Conservation (phyloP, 495 filamentous ascomycete genomes). For the Xylaria scruposa region DNA sequence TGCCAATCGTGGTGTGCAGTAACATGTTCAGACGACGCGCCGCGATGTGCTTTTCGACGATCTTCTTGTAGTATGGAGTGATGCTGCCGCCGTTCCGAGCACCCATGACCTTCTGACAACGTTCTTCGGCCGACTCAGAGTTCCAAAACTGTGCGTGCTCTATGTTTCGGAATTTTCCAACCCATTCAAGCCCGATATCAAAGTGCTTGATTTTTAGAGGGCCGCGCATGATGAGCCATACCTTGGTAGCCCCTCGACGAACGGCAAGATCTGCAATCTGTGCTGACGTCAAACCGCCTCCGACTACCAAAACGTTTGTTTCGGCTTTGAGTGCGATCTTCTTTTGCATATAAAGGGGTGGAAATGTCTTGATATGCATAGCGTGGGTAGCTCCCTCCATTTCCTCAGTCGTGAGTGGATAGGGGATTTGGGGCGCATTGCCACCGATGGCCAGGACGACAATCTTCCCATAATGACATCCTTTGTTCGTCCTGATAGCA, state of each 20-base stretch:
- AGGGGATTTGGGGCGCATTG: constrained; percentile 58
- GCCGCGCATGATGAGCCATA: constrained; percentile 65
- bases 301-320: constrained; percentile 64
- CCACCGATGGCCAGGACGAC: constrained; percentile 67
- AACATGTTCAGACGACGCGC: constrained; percentile 54
- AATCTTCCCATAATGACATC: constrained; percentile 52
- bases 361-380: constrained; percentile 60
- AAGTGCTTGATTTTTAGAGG: constrained; percentile 68
- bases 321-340: constrained; percentile 49
- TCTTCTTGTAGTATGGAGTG: constrained; percentile 63
- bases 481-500: constrained; percentile 55
- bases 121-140: constrained; percentile 64
- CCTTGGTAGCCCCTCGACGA: constrained; percentile 57
- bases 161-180: constrained; percentile 71
- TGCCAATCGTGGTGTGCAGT: constrained; percentile 54
- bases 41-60: constrained; percentile 57
- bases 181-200: constrained; percentile 67
- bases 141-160: constrained; percentile 69
- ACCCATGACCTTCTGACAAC: constrained; percentile 59
- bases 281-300: constrained; percentile 67
- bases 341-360: constrained; percentile 37
- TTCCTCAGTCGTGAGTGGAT: constrained; percentile 43
- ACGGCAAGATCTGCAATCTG: constrained; percentile 66
- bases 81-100: constrained; percentile 69
- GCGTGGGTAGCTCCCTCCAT: constrained; percentile 60